phyloP scores from a whole-genome alignment of 1,139 yeast genomes.

The Lodderomyces theae region DNA sequence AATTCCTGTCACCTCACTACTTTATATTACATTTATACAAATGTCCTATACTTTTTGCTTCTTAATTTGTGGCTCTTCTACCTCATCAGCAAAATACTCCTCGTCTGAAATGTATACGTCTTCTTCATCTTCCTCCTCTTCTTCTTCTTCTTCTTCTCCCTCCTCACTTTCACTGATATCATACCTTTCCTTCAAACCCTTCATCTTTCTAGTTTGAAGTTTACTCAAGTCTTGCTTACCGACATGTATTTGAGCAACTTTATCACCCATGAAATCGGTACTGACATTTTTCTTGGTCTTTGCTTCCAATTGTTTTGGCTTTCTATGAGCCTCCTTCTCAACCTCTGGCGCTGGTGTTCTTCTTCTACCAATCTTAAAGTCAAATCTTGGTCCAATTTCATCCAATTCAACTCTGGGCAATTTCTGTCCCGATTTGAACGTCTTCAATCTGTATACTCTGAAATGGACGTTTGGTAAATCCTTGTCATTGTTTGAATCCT shows the following conservation, averaged over 20 bases:
- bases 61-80: constrained; percentile 35
- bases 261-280: constrained; percentile 90
- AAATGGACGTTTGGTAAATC: constrained; percentile 75
- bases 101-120: constrained; percentile 16
- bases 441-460: constrained; percentile 84
- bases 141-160: constrained; percentile 30
- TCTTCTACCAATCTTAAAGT: constrained; percentile 86
- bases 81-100: constrained; percentile 28
- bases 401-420: constrained; percentile 91
- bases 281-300: constrained; percentile 87
- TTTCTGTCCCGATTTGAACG: constrained; percentile 80
- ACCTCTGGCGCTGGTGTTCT: constrained; percentile 83
- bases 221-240: constrained; percentile 91
- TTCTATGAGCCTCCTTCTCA: constrained; percentile 83
- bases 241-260: constrained; percentile 93
- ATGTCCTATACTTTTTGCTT: constrained; percentile 28
- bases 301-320: constrained; percentile 78
- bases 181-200: constrained; percentile 85
- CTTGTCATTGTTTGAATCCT: constrained; percentile 17
- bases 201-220: constrained; percentile 96
- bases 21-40: background rate
- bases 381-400: constrained; percentile 95
- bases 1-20: too few species aligned
- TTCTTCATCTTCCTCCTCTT: constrained; percentile 39
- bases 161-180: constrained; percentile 66